These are phyloP conservation scores for Globisporangium orthogonon DNA, from an alignment of 352 stramenopile genomes.

Conservation along the genomic window DNA sequence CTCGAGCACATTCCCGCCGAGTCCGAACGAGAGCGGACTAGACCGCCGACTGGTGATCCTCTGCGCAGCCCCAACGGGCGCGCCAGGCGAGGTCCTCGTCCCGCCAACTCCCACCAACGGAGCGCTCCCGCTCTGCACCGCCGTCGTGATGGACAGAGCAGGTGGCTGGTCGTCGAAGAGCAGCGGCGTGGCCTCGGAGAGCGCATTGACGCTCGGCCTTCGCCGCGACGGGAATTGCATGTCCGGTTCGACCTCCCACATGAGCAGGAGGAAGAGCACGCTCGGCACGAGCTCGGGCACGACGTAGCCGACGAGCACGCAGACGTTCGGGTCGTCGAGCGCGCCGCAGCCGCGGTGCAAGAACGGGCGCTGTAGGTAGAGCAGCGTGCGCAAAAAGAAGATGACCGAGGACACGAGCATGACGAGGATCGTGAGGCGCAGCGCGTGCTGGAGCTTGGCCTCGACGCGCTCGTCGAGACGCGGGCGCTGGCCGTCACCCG, in stretches of 20 bases:
- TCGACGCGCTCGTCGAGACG: conserved; percentile 55
- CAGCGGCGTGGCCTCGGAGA: conserved; percentile 12
- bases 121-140: conserved; percentile 1
- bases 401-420: conserved; percentile 60
- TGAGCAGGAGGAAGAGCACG: conserved; percentile 74
- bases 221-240: conserved; percentile 51
- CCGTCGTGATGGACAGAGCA: conserved; percentile 31
- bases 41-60: conserved; percentile 26
- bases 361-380: conserved; percentile 79
- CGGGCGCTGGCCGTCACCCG: conserved; percentile 27
- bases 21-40: conserved; percentile 54
- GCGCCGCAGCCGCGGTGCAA: conserved; percentile 65
- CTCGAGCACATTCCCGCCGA: conserved; percentile 48
- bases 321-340: conserved; percentile 53
- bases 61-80: conserved; percentile 11
- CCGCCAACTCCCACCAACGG: conserved; percentile 7
- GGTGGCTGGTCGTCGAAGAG: conserved; percentile 23
- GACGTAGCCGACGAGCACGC: conserved; percentile 64
- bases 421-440: conserved; percentile 67
- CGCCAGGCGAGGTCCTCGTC: conserved; percentile 1
- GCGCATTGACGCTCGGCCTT: conserved; percentile 35
- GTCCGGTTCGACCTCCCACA: conserved; percentile 81
- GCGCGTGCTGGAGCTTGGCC: conserved; percentile 63
- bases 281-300: conserved; percentile 70
- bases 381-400: conserved; percentile 65